Base-by-base conservation (phyloP, 2,329 filamentous ascomycete species). In the Hypoxylon sp. region DNA sequence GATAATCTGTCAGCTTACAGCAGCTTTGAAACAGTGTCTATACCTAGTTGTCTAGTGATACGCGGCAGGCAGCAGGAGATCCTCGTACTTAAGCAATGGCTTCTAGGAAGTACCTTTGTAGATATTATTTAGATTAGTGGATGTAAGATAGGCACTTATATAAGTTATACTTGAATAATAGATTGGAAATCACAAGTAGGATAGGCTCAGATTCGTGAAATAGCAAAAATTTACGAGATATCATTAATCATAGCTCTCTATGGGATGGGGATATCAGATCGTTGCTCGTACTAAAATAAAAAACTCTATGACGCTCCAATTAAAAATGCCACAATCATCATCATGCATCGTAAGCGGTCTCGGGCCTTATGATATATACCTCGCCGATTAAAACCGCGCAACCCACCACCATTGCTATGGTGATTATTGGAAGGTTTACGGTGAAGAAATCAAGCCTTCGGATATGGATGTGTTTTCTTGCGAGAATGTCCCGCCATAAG, bases 401-500 rank as follows among this genome's bases (percentile, higher is more conserved):
- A 0, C 86, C 87, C 0, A 89, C 84, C 0, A 81, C 81, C 86
- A 89, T 93, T 1, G 90, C 79, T 19, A 92, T 87, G 0, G 88
- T 86, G 70, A 93, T 92, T 48, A 93, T 93, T 0, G 90, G 90
- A 13, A 92, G 76, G 75, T 93, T 93, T 3, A 90, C 86, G 0
- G 88, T 81, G 0, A 89, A 90, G 78, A 93, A 93, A 24, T 93
- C 90, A 2, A 88, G 79, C 0, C 85, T 83, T 2, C 84, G 79
- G 0, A 94, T 90, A 37, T 82, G 84, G 63, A 94, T 93, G 70
- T 91, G 86, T 75, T 93, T 93, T 29, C 90, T 82, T 0, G 77
- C 80, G 0, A 93, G 82, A 17, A 94, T 93, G 69, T 93, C 90
- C 2, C 90, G 84, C 91, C 91, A 94, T 0, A 93, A 80, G 8